Evolutionary conservation across 2,329 filamentous ascomycete genomes (phyloP).

Genomic region (Penicillium digitatum): DNA sequence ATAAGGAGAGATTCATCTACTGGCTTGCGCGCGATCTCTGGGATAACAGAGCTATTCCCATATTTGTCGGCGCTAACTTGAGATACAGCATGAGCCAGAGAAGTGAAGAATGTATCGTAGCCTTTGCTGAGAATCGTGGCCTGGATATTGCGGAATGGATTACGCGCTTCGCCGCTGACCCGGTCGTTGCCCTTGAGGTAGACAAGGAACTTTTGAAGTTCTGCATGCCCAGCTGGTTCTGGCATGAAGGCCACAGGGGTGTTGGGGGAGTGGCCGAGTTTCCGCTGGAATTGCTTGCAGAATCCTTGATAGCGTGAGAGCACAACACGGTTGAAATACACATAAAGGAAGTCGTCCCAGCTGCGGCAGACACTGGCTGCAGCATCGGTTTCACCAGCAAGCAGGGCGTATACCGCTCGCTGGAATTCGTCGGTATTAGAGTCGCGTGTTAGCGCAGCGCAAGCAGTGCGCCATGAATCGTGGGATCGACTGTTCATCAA

Average conservation of each 20-base stretch:
- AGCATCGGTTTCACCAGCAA: conserved; percentile 78
- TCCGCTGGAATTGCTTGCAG: conserved; percentile 43
- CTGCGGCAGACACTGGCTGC: conserved; percentile 71
- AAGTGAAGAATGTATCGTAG: conserved; percentile 42
- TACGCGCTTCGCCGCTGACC: conserved; percentile 39
- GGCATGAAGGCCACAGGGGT: conserved; percentile 54
- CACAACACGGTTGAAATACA: conserved; percentile 80
- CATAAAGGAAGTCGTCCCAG: conserved; percentile 85
- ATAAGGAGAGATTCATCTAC: conserved; percentile 49
- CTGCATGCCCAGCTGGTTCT: conserved; percentile 48
- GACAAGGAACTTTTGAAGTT: conserved; percentile 39
- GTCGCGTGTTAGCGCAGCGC: conserved; percentile 52
- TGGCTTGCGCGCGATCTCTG: conserved; percentile 46
- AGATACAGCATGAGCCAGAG: conserved; percentile 41
- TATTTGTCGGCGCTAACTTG: conserved; percentile 29
- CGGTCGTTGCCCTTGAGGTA: conserved; percentile 35
- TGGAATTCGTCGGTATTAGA: conserved; percentile 72
- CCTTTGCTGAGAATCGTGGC: conserved; percentile 42
- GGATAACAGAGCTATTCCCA: conserved; percentile 33
- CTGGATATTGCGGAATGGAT: conserved; percentile 45
- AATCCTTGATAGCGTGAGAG: conserved; percentile 75
- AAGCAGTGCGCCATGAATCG: conserved; percentile 38
- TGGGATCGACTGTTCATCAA: conserved; percentile 42
- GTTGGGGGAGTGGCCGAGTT: conserved; percentile 52
- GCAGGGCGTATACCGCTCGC: conserved; percentile 80